Percentiles rank a stretch among this genome's conserved stretches.
These are phyloP conservation scores for Barbarea vulgaris DNA, from an alignment of 345 rosid species.

Conservation along the genomic window DNA sequence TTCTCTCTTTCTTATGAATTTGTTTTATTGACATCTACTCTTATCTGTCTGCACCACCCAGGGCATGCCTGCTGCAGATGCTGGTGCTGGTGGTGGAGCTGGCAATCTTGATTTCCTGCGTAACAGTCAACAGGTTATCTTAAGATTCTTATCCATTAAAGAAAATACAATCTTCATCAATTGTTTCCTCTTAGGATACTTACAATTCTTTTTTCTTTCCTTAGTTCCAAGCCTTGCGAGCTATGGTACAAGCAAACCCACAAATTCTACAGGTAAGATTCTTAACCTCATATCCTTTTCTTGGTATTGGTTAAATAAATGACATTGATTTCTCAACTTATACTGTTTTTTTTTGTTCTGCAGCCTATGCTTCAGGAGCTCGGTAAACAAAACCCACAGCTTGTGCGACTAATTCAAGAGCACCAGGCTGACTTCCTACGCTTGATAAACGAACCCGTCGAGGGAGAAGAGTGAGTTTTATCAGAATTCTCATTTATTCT, in stretches of 20 bases:
- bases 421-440: constrained; percentile 89
- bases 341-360: constrained; percentile 18
- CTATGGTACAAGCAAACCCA: constrained; percentile 89
- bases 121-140: constrained; percentile 90
- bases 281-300: not conserved
- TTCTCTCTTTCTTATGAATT: not conserved
- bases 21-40: constrained; percentile 6
- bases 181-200: not conserved
- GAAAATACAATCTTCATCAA: not conserved
- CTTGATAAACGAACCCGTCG: constrained; percentile 83
- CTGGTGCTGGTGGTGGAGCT: constrained; percentile 71
- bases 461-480: constrained; percentile 86
- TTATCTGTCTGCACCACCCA: constrained; percentile 34
- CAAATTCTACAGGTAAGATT: constrained; percentile 72
- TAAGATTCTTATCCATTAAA: not conserved
- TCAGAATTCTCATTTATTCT: not conserved
- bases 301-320: not conserved
- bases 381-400: constrained; percentile 88
- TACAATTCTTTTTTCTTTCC: not conserved
- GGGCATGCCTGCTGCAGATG: constrained; percentile 88
- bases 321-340: not conserved
- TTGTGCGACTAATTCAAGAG: constrained; percentile 87
- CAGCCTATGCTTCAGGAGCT: constrained; percentile 99
- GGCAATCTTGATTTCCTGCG: constrained; percentile 89
- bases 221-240: constrained; percentile 88